Evolutionary conservation across 2,329 filamentous ascomycete species (phyloP).

Genomic region (Claviceps sp.): DNA sequence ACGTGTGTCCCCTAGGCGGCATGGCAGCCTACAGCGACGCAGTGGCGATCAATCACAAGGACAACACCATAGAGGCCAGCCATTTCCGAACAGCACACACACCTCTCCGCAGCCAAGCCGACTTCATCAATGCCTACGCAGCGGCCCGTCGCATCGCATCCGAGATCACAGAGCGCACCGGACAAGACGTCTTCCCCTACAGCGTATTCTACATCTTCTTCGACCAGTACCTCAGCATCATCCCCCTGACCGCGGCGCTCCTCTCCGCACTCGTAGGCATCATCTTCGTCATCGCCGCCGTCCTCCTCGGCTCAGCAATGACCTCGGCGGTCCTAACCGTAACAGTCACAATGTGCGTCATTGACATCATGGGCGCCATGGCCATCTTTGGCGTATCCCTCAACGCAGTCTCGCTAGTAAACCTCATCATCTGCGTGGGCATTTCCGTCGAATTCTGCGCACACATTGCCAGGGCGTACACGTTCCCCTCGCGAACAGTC

Average conservation of each 20-base stretch:
- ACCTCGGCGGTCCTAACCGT: constrained; percentile 73
- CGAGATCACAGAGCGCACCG: constrained; percentile 57
- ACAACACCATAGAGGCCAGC: constrained; percentile 59
- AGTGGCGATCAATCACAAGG: constrained; percentile 60
- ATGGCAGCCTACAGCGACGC: constrained; percentile 78
- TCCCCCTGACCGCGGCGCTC: constrained; percentile 64
- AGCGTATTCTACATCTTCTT: constrained; percentile 99
- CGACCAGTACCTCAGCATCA: constrained; percentile 84
- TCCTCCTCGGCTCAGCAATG: constrained; percentile 70
- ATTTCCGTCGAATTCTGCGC: constrained; percentile 97
- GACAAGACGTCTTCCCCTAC: constrained; percentile 84
- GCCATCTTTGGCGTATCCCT: constrained; percentile 76
- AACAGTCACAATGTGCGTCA: constrained; percentile 84
- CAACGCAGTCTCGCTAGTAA: constrained; percentile 91
- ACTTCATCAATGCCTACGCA: constrained; percentile 86
- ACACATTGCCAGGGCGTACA: constrained; percentile 90
- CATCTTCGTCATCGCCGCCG: constrained; percentile 66
- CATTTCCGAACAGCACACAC: constrained; percentile 90
- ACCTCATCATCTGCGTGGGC: constrained; percentile 91
- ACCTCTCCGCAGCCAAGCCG: constrained; percentile 72
- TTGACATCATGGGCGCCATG: constrained; percentile 94
- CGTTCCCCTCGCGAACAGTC: constrained; percentile 73
- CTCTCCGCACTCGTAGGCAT: constrained; percentile 73
- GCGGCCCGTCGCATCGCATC: constrained; percentile 78
- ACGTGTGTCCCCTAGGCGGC: constrained; percentile 77